Base-by-base conservation (phyloP, 257 asterid genomes). In the Plectranthus barbatus region DNA sequence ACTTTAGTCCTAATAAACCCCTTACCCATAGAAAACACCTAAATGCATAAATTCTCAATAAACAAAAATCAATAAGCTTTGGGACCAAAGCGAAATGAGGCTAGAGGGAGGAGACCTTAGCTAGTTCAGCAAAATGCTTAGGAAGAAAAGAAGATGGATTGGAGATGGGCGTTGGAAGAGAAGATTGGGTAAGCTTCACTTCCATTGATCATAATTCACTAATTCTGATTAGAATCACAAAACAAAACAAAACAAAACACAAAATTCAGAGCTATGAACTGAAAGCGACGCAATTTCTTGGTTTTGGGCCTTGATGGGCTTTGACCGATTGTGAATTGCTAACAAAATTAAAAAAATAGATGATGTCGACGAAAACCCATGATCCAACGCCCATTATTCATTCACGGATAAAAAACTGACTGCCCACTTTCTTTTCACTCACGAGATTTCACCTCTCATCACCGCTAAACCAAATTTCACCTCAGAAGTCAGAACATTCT, bases 121-220 rank as follows among this genome's bases (percentile, higher is more conserved):
- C 74, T 68, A 76, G 73, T 45, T 62, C 20, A 54, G 56, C 20
- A 12, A 76, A 29, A 26, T 74, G 74, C 17, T 72, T 77, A 53
- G 69, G 69, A 15, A 34, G 56, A 45, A 53, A 44, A 1, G 68
- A 71, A 55, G 83, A 67, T 23, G 76, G 62, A 69, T 50, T 74
- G 48, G 71, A 72, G 74, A 74, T 71, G 57, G 76, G 42, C 4
- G 72, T 48, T 6, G 83, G 83, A 50, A 71, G 65, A 73, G 73
- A 77, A 40, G 78, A 66, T 67, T 78, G 86, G 78, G 12, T 70
- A 31, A 83, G 80, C 76, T 77, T 80, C 74, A 83, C 59, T 75
- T 79, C 90, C 94, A 85, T 85, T 64, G 72, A 74, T 77, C 78
- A 76, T 84, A 60, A 61, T 69, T 61, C 60, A 0, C 6, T 64